phyloP scores from a whole-genome alignment of 805 yeast genomes.

The Saccharomycopsis fermentans region DNA sequence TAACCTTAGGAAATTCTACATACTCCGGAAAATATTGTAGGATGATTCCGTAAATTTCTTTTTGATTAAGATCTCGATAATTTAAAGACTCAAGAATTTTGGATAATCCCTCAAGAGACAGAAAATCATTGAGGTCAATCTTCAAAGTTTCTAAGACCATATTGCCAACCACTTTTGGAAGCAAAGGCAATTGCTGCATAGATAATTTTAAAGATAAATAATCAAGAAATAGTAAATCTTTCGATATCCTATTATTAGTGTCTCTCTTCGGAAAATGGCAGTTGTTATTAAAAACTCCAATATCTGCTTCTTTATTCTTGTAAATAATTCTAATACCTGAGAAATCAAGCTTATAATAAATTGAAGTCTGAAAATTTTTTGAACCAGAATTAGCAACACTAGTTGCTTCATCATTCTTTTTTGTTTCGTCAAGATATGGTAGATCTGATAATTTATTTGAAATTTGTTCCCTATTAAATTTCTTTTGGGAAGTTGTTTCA shows the following conservation, averaged over 20 bases:
- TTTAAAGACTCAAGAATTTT: slow-evolving; percentile 15
- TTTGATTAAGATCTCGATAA: slow-evolving; percentile 7
- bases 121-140: slow-evolving; percentile 24
- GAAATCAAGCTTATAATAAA: slow-evolving; percentile 20
- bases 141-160: slow-evolving; percentile 22
- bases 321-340: slow-evolving; percentile 15
- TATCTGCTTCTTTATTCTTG: background rate
- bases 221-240: slow-evolving; percentile 11
- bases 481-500: slow-evolving; percentile 9
- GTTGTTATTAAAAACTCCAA: background rate
- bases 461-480: background rate
- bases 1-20: slow-evolving; percentile 7
- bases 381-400: slow-evolving; percentile 18
- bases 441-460: background rate
- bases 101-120: slow-evolving; percentile 24
- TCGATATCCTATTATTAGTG: background rate
- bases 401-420: background rate
- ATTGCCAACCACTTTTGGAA: slow-evolving; percentile 11
- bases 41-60: background rate
- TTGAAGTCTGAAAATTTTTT: slow-evolving; percentile 13
- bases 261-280: background rate
- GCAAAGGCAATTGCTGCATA: slow-evolving; percentile 22
- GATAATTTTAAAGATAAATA: slow-evolving; percentile 3
- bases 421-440: background rate
- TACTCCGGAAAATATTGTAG: background rate